Evolutionary conservation across 2,329 filamentous ascomycete species (phyloP).

Genomic region (Ascomycota sp.): DNA sequence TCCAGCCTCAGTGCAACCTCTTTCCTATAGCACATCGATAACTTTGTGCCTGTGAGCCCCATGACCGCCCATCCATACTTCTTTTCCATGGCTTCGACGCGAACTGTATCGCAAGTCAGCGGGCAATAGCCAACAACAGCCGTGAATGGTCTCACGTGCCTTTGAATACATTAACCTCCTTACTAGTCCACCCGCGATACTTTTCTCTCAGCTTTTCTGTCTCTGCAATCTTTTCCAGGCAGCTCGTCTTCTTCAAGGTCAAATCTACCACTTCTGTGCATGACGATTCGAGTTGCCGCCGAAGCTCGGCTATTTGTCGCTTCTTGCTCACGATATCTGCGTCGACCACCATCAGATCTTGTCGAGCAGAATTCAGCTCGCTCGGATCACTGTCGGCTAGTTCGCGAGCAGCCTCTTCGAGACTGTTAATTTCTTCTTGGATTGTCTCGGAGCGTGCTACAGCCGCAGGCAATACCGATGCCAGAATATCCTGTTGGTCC

Average conservation of each 20-base stretch:
- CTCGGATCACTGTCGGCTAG: conserved; percentile 60
- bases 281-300: conserved; percentile 42
- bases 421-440: conserved; percentile 36
- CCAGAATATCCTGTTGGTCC: conserved; percentile 46
- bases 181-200: conserved; percentile 68
- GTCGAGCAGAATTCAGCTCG: conserved; percentile 52
- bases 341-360: conserved; percentile 41
- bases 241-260: conserved; percentile 44
- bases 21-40: conserved; percentile 53
- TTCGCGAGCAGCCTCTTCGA: conserved; percentile 52
- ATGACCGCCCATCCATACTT: conserved; percentile 50
- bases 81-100: conserved; percentile 41
- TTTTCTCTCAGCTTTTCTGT: conserved; percentile 71
- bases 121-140: background rate
- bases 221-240: conserved; percentile 51
- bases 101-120: conserved; percentile 28
- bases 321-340: conserved; percentile 48
- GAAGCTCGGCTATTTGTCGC: conserved; percentile 41
- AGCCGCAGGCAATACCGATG: conserved; percentile 43
- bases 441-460: conserved; percentile 37
- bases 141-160: conserved; percentile 20
- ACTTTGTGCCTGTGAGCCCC: conserved; percentile 33
- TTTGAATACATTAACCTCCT: conserved; percentile 61
- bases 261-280: conserved; percentile 40
- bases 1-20: conserved; percentile 57